phyloP scores from a whole-genome alignment of 495 filamentous ascomycete genomes.

The Bathelium albidoporum region DNA sequence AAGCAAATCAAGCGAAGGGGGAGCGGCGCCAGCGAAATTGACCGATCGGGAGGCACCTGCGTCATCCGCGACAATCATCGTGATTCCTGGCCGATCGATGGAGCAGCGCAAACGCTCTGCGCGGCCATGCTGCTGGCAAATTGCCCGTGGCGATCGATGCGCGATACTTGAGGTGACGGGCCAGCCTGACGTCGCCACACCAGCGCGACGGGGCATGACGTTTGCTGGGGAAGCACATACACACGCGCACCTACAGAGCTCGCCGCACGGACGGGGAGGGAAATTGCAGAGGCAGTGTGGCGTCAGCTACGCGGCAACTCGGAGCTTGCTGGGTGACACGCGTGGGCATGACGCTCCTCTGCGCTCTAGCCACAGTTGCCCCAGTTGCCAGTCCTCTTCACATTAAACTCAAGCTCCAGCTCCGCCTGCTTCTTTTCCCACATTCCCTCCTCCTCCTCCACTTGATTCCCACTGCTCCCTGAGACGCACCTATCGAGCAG shows the following conservation, averaged over 20 bases:
- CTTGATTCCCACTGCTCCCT: background rate
- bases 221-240: background rate
- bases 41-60: background rate
- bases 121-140: too few species aligned
- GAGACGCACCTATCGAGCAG: background rate
- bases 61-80: background rate
- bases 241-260: too few species aligned
- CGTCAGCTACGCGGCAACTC: background rate
- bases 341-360: background rate
- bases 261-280: background rate
- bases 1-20: background rate
- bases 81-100: background rate
- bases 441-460: background rate
- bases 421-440: background rate
- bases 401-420: too few species aligned
- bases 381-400: background rate
- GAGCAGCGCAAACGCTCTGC: too few species aligned
- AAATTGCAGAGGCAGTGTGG: background rate
- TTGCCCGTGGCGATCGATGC: background rate
- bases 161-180: background rate
- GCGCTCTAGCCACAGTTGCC: background rate
- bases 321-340: background rate
- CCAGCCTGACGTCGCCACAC: too few species aligned
- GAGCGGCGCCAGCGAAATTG: background rate
- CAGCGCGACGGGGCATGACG: background rate